Conservation (phyloP, 306 rosid species). For the Morella rubra region DNA sequence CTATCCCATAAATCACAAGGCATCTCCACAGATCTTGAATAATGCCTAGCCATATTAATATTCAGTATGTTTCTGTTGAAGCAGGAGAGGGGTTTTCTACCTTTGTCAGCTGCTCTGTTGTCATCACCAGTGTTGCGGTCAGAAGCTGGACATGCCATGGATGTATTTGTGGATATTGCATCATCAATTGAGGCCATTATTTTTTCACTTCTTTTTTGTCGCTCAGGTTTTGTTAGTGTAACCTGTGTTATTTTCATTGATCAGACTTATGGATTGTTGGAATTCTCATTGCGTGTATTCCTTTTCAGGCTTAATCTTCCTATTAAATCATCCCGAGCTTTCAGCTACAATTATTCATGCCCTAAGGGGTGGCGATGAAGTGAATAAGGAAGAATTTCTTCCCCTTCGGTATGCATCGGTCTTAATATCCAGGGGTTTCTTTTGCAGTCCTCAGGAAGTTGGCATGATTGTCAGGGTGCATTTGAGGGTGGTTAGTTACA, state of each 20-base stretch:
- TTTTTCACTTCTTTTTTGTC: constrained; percentile 82
- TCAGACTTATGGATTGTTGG: constrained; percentile 13
- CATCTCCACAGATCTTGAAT: neutral
- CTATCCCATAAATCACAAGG: neutral
- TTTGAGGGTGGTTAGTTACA: constrained; percentile 80
- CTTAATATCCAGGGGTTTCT: constrained; percentile 86
- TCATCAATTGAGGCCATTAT: constrained; percentile 85
- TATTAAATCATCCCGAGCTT: constrained; percentile 82
- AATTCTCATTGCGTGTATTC: constrained; percentile 28
- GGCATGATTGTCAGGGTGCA: constrained; percentile 74
- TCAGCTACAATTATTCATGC: constrained; percentile 71
- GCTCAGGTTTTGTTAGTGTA: constrained; percentile 60
- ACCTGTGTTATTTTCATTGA: constrained; percentile 11
- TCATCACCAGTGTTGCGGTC: constrained; percentile 64
- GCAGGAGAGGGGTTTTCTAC: constrained; percentile 97
- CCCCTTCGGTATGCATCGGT: constrained; percentile 91
- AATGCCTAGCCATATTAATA: constrained; percentile 1
- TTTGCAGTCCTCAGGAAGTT: constrained; percentile 73
- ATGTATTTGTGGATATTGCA: constrained; percentile 67
- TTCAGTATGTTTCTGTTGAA: constrained; percentile 23
- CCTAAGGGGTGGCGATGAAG: constrained; percentile 59
- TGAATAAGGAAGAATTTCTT: constrained; percentile 69
- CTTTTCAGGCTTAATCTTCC: constrained; percentile 79
- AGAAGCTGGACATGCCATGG: constrained; percentile 63
- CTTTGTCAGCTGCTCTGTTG: constrained; percentile 86